Evolutionary conservation across 305 asterid species (phyloP).

Genomic region (Fraxinus paxiana): DNA sequence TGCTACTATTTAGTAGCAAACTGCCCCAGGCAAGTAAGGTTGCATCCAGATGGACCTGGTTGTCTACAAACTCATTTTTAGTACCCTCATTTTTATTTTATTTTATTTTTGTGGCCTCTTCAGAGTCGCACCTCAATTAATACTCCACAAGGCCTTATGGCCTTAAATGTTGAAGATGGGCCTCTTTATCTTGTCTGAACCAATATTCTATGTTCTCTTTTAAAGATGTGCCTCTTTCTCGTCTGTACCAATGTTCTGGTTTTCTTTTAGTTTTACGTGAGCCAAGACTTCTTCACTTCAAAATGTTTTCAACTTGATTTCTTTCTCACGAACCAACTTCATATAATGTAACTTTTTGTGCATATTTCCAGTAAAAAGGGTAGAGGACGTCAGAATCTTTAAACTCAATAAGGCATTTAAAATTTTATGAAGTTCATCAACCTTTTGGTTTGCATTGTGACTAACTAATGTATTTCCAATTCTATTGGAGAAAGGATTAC

Average conservation of each 20-base stretch:
- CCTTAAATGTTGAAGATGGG: neutral
- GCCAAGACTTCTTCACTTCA: neutral
- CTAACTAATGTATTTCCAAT: neutral
- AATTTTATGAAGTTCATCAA: neutral
- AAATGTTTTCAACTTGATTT: neutral
- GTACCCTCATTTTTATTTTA: neutral
- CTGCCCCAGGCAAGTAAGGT: neutral
- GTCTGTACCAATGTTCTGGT: neutral
- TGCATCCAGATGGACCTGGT: neutral
- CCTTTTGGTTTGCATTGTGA: neutral
- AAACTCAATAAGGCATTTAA: neutral
- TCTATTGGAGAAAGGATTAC: neutral
- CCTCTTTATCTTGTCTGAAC: neutral
- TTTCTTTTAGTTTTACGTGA: neutral
- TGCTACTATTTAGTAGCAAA: constrained; percentile 3
- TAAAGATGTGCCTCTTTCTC: neutral
- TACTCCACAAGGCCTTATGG: neutral
- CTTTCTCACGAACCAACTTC: neutral
- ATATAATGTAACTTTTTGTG: neutral
- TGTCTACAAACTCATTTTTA: neutral
- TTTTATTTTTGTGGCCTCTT: neutral
- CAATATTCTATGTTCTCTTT: neutral
- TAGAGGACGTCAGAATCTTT: neutral
- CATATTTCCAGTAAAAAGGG: neutral
- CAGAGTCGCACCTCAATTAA: neutral